Evolutionary conservation across 2,329 filamentous ascomycete genomes (phyloP).

Genomic region (Thielaviopsis musarum): DNA sequence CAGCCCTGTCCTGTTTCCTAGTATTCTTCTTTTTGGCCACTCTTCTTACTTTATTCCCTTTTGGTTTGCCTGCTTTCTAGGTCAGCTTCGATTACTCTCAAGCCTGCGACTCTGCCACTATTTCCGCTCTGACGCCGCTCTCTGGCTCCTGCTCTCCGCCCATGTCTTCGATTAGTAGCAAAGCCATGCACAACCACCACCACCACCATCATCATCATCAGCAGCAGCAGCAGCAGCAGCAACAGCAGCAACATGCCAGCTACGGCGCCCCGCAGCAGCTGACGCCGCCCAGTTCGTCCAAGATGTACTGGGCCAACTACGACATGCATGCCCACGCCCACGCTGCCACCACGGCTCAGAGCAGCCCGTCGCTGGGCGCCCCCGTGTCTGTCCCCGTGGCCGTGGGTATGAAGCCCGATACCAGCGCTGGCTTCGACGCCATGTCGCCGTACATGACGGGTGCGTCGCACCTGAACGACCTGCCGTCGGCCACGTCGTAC

Average conservation of each 20-base stretch:
- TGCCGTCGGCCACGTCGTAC: background rate
- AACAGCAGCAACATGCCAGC: background rate
- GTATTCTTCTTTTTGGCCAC: background rate
- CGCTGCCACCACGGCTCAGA: constrained; percentile 23
- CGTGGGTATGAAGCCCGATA: constrained; percentile 9
- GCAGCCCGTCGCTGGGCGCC: constrained; percentile 29
- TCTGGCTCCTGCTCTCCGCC: constrained; percentile 20
- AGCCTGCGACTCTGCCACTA: constrained; percentile 15
- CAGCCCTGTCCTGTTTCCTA: background rate
- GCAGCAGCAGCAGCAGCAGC: constrained; percentile 4
- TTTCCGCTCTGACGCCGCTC: constrained; percentile 29
- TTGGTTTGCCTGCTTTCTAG: constrained; percentile 13
- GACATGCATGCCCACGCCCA: constrained; percentile 21
- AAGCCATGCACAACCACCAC: constrained; percentile 8
- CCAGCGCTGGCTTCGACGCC: constrained; percentile 21
- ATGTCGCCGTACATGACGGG: constrained; percentile 14
- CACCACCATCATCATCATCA: constrained; percentile 6
- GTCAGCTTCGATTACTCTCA: constrained; percentile 23
- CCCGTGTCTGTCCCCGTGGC: constrained; percentile 21
- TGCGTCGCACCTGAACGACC: background rate
- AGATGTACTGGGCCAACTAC: constrained; percentile 30
- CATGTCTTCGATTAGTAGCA: constrained; percentile 23
- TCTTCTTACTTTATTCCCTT: constrained; percentile 15
- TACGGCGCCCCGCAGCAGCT: constrained; percentile 23
- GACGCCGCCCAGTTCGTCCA: constrained; percentile 30